A percentile compares a stretch with the other conserved stretches of the same genome.
Evolutionary conservation across 2,329 filamentous ascomycete genomes (phyloP).

Genomic region (Capronia epimyces): DNA sequence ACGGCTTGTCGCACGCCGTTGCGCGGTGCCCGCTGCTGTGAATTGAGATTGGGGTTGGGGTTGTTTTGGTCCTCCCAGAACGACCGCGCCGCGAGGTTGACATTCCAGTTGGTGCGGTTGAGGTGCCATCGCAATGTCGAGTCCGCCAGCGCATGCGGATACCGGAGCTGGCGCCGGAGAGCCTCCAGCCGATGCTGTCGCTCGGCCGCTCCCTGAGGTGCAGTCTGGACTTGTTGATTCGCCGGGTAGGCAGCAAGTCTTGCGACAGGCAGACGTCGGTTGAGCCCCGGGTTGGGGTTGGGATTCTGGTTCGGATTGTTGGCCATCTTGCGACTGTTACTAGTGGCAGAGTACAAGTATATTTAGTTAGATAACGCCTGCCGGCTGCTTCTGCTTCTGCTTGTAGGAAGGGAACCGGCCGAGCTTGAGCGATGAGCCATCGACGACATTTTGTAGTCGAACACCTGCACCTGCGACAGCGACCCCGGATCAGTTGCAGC

Average conservation of each 20-base stretch:
- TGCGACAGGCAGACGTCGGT: background rate
- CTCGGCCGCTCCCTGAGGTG: background rate
- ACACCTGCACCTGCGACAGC: too few species aligned
- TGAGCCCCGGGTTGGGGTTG: background rate
- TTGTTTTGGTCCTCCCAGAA: constrained; percentile 6
- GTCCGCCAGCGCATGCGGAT: constrained; percentile 1
- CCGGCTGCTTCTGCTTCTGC: too few species aligned
- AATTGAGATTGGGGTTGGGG: background rate
- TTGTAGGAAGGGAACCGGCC: too few species aligned
- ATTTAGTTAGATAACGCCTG: too few species aligned
- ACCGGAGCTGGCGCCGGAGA: constrained; percentile 12
- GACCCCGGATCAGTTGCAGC: too few species aligned
- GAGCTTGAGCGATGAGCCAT: too few species aligned
- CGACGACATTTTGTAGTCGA: too few species aligned
- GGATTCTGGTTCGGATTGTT: background rate
- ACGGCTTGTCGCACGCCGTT: background rate
- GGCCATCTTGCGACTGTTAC: background rate
- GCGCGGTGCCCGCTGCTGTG: background rate
- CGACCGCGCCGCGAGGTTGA: constrained; percentile 10
- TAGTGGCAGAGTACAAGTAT: too few species aligned
- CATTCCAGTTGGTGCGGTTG: constrained; percentile 6
- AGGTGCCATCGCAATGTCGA: constrained; percentile 1
- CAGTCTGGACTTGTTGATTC: background rate
- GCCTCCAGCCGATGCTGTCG: constrained; percentile 5
- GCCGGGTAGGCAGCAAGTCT: background rate